Percentiles rank a stretch among this genome's conserved stretches.
Conservation (phyloP, 768 basidiomycete species). For the Hebeloma cylindrosporum region DNA sequence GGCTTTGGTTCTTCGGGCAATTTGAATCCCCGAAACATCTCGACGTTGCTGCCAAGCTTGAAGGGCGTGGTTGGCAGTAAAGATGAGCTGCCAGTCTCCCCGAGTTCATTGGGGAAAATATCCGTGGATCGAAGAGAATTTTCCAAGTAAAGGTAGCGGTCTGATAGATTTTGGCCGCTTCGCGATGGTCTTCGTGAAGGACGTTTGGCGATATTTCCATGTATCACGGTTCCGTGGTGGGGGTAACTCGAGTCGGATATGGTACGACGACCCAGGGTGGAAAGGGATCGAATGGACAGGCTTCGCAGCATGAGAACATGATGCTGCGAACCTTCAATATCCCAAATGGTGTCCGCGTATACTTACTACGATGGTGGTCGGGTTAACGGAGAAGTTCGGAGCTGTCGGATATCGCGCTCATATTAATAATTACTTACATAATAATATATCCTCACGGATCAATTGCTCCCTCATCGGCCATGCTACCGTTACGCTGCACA, state of each 20-base stretch:
- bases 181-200: conserved; percentile 23
- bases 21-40: conserved; percentile 51
- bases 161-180: conserved; percentile 61
- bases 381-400: too few relatives aligned
- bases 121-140: conserved; percentile 48
- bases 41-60: conserved; percentile 12
- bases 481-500: too few relatives aligned
- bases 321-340: too few relatives aligned
- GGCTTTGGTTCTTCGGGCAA: conserved; percentile 63
- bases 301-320: conserved; percentile 22
- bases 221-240: conserved; percentile 15
- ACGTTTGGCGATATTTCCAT: conserved; percentile 3
- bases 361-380: too few relatives aligned
- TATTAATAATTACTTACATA: too few relatives aligned
- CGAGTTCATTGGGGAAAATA: conserved; percentile 31
- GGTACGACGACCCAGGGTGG: conserved; percentile 9
- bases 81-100: conserved; percentile 15
- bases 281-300: conserved; percentile 4
- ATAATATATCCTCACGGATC: too few relatives aligned
- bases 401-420: too few relatives aligned
- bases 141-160: conserved; percentile 58
- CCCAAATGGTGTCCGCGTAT: background rate
- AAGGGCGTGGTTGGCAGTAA: conserved; percentile 1
- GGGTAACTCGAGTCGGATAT: conserved; percentile 1
- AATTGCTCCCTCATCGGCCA: too few relatives aligned